These are phyloP conservation scores for Leptographium procerum DNA, from an alignment of 2,329 filamentous ascomycete genomes.

Conservation along the genomic window DNA sequence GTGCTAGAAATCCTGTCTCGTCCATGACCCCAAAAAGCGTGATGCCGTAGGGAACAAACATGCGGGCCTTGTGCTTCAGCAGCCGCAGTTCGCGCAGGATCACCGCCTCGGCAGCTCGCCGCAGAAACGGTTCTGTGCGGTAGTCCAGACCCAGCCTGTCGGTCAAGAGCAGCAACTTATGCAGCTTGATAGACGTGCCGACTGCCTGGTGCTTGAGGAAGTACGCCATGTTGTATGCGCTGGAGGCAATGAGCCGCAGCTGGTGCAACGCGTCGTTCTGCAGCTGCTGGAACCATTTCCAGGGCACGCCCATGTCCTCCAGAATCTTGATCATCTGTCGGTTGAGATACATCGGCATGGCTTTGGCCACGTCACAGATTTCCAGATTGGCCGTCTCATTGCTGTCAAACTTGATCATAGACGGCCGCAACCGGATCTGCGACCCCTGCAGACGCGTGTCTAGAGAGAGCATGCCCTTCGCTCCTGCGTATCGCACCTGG, in stretches of 20 bases:
- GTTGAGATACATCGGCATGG: constrained; percentile 62
- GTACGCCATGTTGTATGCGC: constrained; percentile 47
- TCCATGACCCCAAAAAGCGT: constrained; percentile 79
- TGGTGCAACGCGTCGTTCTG: constrained; percentile 51
- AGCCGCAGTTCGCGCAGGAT: constrained; percentile 60
- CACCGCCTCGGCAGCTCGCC: constrained; percentile 56
- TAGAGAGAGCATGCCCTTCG: constrained; percentile 68
- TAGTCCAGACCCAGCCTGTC: constrained; percentile 51
- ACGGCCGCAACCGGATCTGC: constrained; percentile 51
- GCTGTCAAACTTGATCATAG: constrained; percentile 70
- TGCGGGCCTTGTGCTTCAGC: constrained; percentile 69
- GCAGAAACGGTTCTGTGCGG: constrained; percentile 55
- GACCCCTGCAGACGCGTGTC: constrained; percentile 49
- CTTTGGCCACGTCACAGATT: constrained; percentile 59
- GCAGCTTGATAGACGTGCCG: constrained; percentile 48
- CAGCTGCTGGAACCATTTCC: constrained; percentile 48
- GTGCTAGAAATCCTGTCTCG: constrained; percentile 56
- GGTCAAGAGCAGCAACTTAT: constrained; percentile 50
- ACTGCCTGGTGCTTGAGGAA: constrained; percentile 54
- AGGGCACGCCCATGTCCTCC: constrained; percentile 58
- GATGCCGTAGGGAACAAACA: constrained; percentile 57
- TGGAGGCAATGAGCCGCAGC: constrained; percentile 47
- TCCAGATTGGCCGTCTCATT: constrained; percentile 45
- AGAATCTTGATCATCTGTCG: constrained; percentile 76
- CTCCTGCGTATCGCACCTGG: constrained; percentile 63